A percentile compares a stretch with the other conserved stretches of the same genome.
Evolutionary conservation across 495 filamentous ascomycete genomes (phyloP).

Genomic region (Penicillium silybi): DNA sequence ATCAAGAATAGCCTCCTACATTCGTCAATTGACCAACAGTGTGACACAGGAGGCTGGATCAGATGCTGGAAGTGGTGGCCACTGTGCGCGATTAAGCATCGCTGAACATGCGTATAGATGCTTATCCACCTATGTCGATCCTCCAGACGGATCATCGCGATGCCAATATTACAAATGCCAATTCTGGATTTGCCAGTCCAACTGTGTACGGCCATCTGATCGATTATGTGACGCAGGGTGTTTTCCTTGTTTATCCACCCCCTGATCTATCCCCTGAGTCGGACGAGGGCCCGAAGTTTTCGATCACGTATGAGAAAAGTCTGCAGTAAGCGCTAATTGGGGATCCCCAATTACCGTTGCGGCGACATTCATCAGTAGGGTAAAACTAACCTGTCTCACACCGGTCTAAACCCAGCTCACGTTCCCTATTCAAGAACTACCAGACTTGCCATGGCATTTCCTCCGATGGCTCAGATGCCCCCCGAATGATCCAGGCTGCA

Average conservation of each 20-base stretch:
- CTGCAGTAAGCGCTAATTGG: slow-evolving; percentile 28
- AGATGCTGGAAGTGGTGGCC: slow-evolving; percentile 26
- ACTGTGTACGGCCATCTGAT: slow-evolving; percentile 18
- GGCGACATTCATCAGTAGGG: too few species aligned
- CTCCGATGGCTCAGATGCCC: too few species aligned
- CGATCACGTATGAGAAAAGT: slow-evolving; percentile 36
- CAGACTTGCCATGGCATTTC: too few species aligned
- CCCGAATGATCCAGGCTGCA: too few species aligned
- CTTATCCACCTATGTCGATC: slow-evolving; percentile 16
- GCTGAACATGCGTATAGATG: slow-evolving; percentile 16
- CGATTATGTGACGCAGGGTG: slow-evolving; percentile 11
- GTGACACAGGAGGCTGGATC: slow-evolving; percentile 26
- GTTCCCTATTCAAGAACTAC: too few species aligned
- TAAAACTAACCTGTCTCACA: too few species aligned
- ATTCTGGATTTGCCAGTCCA: slow-evolving; percentile 25
- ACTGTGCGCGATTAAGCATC: slow-evolving; percentile 36
- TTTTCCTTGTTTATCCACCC: slow-evolving; percentile 21
- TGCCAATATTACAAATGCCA: slow-evolving; percentile 11
- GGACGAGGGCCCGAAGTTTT: slow-evolving; percentile 43
- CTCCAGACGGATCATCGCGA: slow-evolving; percentile 26
- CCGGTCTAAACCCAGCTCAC: too few species aligned
- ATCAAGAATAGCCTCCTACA: slow-evolving; percentile 30
- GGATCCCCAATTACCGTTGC: too few species aligned
- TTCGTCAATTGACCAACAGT: slow-evolving; percentile 35
- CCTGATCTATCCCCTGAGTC: slow-evolving; percentile 8